Evolutionary conservation across 1,139 yeast species (phyloP), one percentile per base, ranked within the genome.

Genomic region (Geotrichum restrictum): DNA sequence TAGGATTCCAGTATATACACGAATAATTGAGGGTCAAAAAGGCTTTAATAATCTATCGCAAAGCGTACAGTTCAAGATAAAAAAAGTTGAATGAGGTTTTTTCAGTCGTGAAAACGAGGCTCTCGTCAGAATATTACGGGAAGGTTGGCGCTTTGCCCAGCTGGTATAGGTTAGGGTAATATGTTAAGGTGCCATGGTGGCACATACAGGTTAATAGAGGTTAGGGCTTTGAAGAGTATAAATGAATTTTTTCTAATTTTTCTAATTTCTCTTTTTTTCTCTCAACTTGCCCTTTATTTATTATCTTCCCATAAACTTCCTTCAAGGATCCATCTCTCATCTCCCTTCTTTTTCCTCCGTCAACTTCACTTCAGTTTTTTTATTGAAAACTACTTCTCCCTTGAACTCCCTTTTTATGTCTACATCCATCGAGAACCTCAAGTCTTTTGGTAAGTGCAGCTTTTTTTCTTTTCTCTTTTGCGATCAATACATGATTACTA

Each of bases 361-460:
- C 27, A 19, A 18, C 38, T 32, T 41, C 41, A 10, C 40, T 36
- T 34, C 22, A 27, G 19, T 16, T 37, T 31, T 29, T 31, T 29
- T 37, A 14, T n/a, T 24, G 19, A 37, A 24, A 29, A 31, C 43
- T 36, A 19, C 22, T 14, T 33, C n/a, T 29, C 39, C 27, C 38
- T 19, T 36, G 21, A 43, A 19, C 32, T 48, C 40, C 40, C 49
- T 24, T 53, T 53, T 51, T 72, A 72, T 72, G 76, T 72, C 73
- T 64, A 65, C 75, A 61, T 88, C 96, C 77, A 88, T 91, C 83
- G 95, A 91, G 80, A 91, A 91, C 82, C 83, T 93, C 77, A 91
- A 86, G 81, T 84, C 96, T 65, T 91, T 91, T 81, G 88, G 85
- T 81, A 77, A 57, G 83, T 77, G 14, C 3, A 21, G 31, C 42